Conservation (phyloP, 306 rosid species). For the Abrus pulchellus region DNA sequence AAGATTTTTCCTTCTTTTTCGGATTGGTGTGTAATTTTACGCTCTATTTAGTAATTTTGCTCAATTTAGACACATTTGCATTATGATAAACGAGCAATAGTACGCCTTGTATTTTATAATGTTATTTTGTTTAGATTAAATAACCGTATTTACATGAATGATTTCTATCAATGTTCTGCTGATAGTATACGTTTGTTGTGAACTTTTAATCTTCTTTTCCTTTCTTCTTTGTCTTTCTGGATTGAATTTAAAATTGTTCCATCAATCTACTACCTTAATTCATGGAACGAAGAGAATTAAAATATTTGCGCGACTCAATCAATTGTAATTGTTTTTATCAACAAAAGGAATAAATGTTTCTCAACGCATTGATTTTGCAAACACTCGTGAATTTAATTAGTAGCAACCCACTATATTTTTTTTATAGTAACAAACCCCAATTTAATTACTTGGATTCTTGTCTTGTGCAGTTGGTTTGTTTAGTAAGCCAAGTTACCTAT, state of each 20-base stretch:
- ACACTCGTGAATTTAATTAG: slow-evolving; percentile 19
- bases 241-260: not conserved
- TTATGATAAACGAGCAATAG: too few species aligned
- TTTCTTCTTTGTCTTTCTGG: not conserved
- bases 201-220: not conserved
- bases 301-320: not conserved
- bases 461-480: slow-evolving; percentile 37
- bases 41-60: too few species aligned
- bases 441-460: slow-evolving; percentile 23
- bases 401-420: not conserved
- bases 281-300: slow-evolving; percentile 30
- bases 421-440: not conserved
- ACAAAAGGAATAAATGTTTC: slow-evolving; percentile 43
- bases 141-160: too few species aligned
- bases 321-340: slow-evolving; percentile 18
- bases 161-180: not conserved
- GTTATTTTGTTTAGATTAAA: too few species aligned
- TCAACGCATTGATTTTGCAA: slow-evolving; percentile 36
- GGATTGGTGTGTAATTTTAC: too few species aligned
- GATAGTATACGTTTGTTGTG: not conserved
- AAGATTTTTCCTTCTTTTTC: too few species aligned
- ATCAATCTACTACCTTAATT: slow-evolving; percentile 39
- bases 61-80: too few species aligned
- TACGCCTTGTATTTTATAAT: too few species aligned
- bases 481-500: slow-evolving; percentile 38